Evolutionary conservation across 2,329 filamentous ascomycete species (phyloP).

Genomic region (Xenoacremonium recifei): DNA sequence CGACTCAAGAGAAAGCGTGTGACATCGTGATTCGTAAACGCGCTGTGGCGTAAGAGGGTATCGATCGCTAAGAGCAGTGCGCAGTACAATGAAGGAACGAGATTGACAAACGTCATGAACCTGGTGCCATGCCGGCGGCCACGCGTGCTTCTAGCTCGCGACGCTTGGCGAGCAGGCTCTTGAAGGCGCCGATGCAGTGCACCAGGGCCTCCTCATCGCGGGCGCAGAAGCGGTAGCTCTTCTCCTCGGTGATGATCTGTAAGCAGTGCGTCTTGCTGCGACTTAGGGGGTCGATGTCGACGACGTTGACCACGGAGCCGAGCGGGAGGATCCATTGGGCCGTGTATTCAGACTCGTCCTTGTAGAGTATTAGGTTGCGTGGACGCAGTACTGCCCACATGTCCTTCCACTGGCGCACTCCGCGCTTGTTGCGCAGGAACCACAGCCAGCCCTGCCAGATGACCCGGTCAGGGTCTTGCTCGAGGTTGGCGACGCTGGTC

Average conservation of each 20-base stretch:
- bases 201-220: conserved; percentile 79
- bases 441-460: conserved; percentile 91
- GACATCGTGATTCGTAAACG: conserved; percentile 23
- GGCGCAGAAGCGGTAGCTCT: conserved; percentile 74
- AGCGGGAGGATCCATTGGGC: conserved; percentile 80
- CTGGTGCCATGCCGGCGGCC: conserved; percentile 28
- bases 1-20: conserved; percentile 20
- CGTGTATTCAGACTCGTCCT: conserved; percentile 87
- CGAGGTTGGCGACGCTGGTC: conserved; percentile 50
- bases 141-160: conserved; percentile 58
- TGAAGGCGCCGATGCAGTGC: conserved; percentile 85
- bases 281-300: conserved; percentile 87
- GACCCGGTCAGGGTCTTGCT: conserved; percentile 79
- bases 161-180: conserved; percentile 75
- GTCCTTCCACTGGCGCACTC: conserved; percentile 90
- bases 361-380: conserved; percentile 85
- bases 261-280: conserved; percentile 83
- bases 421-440: conserved; percentile 77
- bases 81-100: too few species aligned
- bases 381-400: conserved; percentile 90
- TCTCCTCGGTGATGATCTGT: conserved; percentile 92
- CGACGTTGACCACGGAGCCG: conserved; percentile 77
- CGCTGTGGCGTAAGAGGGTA: too few species aligned
- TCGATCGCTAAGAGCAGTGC: too few species aligned
- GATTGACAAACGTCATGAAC: too few species aligned